These are phyloP conservation scores for Alternaria conjuncta DNA, from an alignment of 2,329 filamentous ascomycete species.

Conservation along the genomic window DNA sequence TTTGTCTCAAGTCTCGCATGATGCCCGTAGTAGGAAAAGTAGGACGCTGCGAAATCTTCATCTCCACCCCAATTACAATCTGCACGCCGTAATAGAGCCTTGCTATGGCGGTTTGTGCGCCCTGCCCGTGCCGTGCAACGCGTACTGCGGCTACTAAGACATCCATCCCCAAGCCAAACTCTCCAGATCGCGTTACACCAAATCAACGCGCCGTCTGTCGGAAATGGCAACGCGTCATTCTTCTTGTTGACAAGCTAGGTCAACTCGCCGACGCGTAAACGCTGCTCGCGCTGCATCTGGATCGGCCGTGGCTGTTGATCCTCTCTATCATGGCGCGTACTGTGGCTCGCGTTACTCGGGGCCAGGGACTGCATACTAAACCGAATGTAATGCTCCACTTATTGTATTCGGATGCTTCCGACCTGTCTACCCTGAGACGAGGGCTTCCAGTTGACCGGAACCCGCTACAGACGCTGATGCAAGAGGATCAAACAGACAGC, in stretches of 20 bases:
- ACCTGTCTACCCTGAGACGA: conserved; percentile 27
- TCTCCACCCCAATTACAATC: not conserved
- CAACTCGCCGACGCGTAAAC: conserved; percentile 18
- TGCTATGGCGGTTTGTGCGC: conserved; percentile 28
- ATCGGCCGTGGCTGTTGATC: conserved; percentile 35
- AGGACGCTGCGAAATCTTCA: conserved; percentile 21
- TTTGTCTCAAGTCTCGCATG: conserved; percentile 26
- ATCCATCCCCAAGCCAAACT: conserved; percentile 26
- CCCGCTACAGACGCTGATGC: conserved; percentile 22
- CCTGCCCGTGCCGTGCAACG: conserved; percentile 33
- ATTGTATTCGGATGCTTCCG: conserved; percentile 21
- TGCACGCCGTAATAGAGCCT: conserved; percentile 1
- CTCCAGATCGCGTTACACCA: conserved; percentile 29
- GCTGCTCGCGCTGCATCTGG: conserved; percentile 14
- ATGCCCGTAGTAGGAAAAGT: conserved; percentile 17
- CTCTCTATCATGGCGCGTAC: conserved; percentile 28
- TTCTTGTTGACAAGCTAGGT: conserved; percentile 22
- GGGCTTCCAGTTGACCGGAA: conserved; percentile 32
- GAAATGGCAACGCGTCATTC: conserved; percentile 23
- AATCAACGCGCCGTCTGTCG: conserved; percentile 14
- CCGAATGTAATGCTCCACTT: conserved; percentile 28
- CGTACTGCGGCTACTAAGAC: conserved; percentile 31
- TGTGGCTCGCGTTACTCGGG: conserved; percentile 28
- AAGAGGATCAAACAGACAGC: conserved; percentile 15
- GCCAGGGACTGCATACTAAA: conserved; percentile 18